phyloP scores from a whole-genome alignment of 257 asterid species.

The Asclepias syriaca region DNA sequence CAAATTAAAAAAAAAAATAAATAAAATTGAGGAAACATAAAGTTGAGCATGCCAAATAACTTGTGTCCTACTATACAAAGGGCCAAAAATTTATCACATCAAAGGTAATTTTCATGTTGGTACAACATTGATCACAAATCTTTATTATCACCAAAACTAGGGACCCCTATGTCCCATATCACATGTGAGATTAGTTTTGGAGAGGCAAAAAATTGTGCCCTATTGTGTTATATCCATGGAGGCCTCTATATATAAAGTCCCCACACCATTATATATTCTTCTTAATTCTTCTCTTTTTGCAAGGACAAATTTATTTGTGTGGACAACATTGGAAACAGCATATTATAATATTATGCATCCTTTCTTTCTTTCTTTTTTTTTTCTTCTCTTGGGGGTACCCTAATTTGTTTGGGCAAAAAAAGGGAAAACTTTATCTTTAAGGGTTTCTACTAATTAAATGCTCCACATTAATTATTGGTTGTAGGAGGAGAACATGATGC shows the following conservation, averaged over 20 bases:
- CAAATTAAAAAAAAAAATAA: background rate
- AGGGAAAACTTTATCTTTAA: conserved; percentile 21
- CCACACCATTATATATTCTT: conserved; percentile 16
- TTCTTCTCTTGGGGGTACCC: conserved; percentile 13
- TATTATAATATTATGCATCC: conserved; percentile 1
- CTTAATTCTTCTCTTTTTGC: conserved; percentile 14
- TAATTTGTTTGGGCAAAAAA: conserved; percentile 24
- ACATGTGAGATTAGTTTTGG: conserved; percentile 33
- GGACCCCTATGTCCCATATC: conserved; percentile 33
- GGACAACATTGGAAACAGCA: conserved; percentile 33
- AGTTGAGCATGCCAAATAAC: conserved; percentile 14
- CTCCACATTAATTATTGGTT: conserved; percentile 28
- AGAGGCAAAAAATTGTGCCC: conserved; percentile 30
- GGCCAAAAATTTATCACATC: conserved; percentile 21
- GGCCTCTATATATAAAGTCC: conserved; percentile 18
- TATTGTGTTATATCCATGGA: conserved; percentile 10
- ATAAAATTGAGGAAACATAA: conserved; percentile 9
- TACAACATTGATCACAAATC: conserved; percentile 22
- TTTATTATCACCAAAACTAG: conserved; percentile 8
- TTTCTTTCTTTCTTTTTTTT: background rate
- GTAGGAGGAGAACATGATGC: conserved; percentile 29
- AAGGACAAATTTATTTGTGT: conserved; percentile 21
- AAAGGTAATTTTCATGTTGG: conserved; percentile 18
- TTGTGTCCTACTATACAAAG: conserved; percentile 16
- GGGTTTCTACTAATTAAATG: conserved; percentile 17